phyloP scores from a whole-genome alignment of 2,329 filamentous ascomycete species.

The Sclerotinia borealis region DNA sequence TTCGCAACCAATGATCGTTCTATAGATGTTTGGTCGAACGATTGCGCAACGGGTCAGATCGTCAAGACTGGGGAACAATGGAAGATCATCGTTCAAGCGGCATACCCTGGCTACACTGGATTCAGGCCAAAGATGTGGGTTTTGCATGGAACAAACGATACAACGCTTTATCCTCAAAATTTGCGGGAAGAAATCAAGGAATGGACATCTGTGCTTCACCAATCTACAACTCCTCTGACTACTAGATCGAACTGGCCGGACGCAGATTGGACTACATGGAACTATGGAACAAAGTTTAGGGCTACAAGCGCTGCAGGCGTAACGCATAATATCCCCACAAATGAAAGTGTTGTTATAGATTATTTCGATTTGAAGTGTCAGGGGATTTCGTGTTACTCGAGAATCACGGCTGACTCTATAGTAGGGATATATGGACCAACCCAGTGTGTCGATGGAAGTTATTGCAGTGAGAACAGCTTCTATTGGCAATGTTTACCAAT shows the following conservation, averaged over 20 bases:
- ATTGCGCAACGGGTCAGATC: conserved; percentile 37
- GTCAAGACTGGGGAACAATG: conserved; percentile 38
- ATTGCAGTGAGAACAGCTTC: neutral
- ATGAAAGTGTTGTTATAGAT: conserved; percentile 19
- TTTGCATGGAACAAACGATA: conserved; percentile 37
- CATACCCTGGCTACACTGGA: conserved; percentile 35
- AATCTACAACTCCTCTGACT: conserved; percentile 17
- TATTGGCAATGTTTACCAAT: neutral
- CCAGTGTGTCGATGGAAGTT: neutral
- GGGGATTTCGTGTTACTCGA: conserved; percentile 9
- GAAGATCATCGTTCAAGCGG: conserved; percentile 34
- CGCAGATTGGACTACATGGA: conserved; percentile 26
- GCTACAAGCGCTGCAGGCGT: conserved; percentile 20
- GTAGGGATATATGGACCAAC: neutral
- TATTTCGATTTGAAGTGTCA: conserved; percentile 25
- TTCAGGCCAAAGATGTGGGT: conserved; percentile 13
- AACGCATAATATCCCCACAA: conserved; percentile 23
- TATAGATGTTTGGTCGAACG: conserved; percentile 44
- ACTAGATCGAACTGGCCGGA: conserved; percentile 24
- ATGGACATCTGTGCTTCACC: conserved; percentile 40
- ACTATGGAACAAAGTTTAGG: conserved; percentile 21
- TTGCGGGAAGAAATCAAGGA: conserved; percentile 40
- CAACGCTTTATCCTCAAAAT: conserved; percentile 36
- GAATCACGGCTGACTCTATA: neutral
- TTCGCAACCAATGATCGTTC: conserved; percentile 34